Conservation (phyloP, 2,329 filamentous ascomycete species). For the Aspergillus sp. region DNA sequence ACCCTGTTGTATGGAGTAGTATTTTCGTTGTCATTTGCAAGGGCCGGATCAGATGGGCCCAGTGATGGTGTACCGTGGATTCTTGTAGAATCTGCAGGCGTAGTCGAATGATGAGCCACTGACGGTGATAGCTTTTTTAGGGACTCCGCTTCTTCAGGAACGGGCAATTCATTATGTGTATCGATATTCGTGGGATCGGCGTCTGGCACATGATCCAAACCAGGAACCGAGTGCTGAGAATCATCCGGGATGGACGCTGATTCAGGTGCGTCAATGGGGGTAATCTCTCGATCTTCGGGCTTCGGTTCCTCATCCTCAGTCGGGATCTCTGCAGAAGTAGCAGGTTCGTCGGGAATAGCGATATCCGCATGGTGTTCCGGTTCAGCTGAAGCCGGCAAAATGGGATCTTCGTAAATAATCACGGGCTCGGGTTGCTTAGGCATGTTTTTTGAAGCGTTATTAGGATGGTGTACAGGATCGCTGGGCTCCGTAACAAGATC, state of each 20-base stretch:
- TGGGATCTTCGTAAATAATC: constrained; percentile 22
- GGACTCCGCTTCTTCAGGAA: neutral
- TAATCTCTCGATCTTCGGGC: neutral
- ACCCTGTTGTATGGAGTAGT: constrained; percentile 9
- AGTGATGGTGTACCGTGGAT: constrained; percentile 4
- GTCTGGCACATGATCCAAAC: neutral
- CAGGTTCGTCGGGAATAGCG: neutral
- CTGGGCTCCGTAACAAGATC: neutral
- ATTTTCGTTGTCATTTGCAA: constrained; percentile 20
- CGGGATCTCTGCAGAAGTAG: neutral
- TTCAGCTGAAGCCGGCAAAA: constrained; percentile 8
- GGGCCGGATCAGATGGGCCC: neutral
- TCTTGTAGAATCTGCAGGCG: constrained; percentile 3
- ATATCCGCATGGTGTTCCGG: constrained; percentile 3
- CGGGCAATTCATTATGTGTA: neutral
- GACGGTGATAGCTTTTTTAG: neutral
- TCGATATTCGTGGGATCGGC: neutral
- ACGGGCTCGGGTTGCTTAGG: constrained; percentile 13
- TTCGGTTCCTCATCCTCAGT: neutral
- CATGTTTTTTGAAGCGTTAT: constrained; percentile 4
- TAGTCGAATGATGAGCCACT: neutral
- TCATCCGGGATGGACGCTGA: neutral
- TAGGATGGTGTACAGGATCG: constrained; percentile 3
- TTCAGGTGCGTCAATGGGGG: neutral
- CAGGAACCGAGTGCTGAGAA: neutral